A percentile compares a stretch with the other conserved stretches of the same genome.
Conservation (phyloP, 2,329 filamentous ascomycete genomes). For the Venturia oleaginea region DNA sequence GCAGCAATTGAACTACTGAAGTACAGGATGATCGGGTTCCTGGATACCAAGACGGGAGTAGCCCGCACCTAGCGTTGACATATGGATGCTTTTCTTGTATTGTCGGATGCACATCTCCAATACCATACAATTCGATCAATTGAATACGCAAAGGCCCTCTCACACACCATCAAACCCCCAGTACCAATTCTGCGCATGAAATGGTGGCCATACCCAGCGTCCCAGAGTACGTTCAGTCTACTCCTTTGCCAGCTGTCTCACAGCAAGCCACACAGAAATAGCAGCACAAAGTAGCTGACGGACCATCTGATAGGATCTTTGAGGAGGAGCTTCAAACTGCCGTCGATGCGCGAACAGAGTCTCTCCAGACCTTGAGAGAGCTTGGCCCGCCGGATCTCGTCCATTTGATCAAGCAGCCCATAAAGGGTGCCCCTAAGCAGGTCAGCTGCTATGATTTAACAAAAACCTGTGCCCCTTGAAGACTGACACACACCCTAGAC, state of each 20-base stretch:
- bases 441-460: conserved; percentile 27
- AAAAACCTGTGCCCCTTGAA: background rate
- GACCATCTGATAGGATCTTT: conserved; percentile 57
- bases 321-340: conserved; percentile 89
- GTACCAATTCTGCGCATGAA: conserved; percentile 8
- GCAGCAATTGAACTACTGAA: too few species aligned
- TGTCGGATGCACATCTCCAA: background rate
- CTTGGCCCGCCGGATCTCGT: conserved; percentile 92
- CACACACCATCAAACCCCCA: background rate
- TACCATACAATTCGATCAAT: background rate
- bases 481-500: conserved; percentile 42
- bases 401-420: conserved; percentile 74
- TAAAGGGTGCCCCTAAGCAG: conserved; percentile 48
- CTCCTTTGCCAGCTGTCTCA: background rate
- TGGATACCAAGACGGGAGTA: background rate
- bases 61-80: background rate
- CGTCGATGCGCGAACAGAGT: conserved; percentile 86
- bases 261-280: background rate
- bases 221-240: conserved; percentile 30
- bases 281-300: background rate
- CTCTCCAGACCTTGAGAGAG: conserved; percentile 75
- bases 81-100: background rate
- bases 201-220: conserved; percentile 35
- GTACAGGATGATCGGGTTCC: background rate
- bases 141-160: background rate